Evolutionary conservation across 192 early-diverging fungal genomes (phyloP).

Genomic region (Backusella mclennaniae): DNA sequence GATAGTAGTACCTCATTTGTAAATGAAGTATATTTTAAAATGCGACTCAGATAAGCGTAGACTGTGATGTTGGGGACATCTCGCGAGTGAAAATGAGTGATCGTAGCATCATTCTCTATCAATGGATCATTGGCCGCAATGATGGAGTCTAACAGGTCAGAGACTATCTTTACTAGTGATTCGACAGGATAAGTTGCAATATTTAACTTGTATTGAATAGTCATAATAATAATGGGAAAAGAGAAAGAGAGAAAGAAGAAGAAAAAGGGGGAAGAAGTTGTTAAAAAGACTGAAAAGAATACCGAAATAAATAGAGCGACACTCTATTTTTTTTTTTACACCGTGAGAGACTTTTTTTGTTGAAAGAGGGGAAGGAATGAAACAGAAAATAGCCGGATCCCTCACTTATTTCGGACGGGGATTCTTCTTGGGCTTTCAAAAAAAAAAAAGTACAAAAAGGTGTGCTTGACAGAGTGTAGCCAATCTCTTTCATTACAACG

Average conservation of each 20-base stretch:
- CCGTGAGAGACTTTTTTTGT: not conserved
- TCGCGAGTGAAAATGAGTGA: slow-evolving; percentile 74
- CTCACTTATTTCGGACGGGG: not conserved
- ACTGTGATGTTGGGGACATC: slow-evolving; percentile 65
- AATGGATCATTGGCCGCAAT: slow-evolving; percentile 49
- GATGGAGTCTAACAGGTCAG: slow-evolving; percentile 49
- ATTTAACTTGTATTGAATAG: slow-evolving; percentile 25
- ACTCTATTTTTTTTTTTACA: not conserved
- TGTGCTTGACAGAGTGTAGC: not conserved
- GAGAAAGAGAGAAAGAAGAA: not conserved
- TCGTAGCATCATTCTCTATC: slow-evolving; percentile 14
- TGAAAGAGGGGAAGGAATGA: not conserved
- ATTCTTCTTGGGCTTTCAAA: slow-evolving; percentile 1
- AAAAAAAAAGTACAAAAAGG: not conserved
- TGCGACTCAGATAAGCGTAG: slow-evolving; percentile 62
- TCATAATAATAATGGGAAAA: not conserved
- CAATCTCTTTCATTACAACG: not conserved
- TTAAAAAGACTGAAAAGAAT: not conserved
- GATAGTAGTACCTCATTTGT: slow-evolving; percentile 65
- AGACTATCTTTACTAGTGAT: slow-evolving; percentile 46
- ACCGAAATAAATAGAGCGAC: not conserved
- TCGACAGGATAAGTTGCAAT: slow-evolving; percentile 48
- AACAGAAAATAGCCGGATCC: not conserved
- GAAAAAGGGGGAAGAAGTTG: not conserved
- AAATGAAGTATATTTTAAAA: slow-evolving; percentile 67